A percentile compares a stretch with the other conserved stretches of the same genome.
phyloP scores from a whole-genome alignment of 2,329 filamentous ascomycete genomes.

The Aureobasidium zeae region DNA sequence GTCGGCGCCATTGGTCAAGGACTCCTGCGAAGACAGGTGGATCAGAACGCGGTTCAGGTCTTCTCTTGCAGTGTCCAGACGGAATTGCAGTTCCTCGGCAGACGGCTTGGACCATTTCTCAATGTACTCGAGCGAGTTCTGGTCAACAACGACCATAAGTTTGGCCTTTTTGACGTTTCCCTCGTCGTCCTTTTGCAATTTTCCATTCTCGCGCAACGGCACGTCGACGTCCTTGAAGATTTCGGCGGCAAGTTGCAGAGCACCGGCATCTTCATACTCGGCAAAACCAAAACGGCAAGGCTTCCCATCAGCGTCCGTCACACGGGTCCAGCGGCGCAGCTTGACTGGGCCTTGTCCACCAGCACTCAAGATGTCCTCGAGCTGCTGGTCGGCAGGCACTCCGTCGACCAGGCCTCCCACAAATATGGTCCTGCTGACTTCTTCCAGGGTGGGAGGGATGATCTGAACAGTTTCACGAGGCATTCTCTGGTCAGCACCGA shows the following conservation, averaged over 20 bases:
- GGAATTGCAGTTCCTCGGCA: constrained; percentile 52
- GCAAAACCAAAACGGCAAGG: constrained; percentile 87
- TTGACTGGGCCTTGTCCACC: constrained; percentile 49
- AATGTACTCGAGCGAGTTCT: constrained; percentile 74
- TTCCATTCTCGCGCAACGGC: constrained; percentile 63
- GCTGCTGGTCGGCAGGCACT: constrained; percentile 62
- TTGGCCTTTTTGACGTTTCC: constrained; percentile 27
- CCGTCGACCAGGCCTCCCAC: constrained; percentile 77
- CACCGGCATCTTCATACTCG: constrained; percentile 86
- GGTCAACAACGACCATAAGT: constrained; percentile 56
- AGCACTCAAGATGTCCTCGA: constrained; percentile 69
- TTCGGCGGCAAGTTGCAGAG: constrained; percentile 74
- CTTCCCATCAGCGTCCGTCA: constrained; percentile 68
- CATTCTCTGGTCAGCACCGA: constrained; percentile 39
- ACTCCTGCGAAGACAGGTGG: constrained; percentile 6
- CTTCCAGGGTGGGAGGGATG: constrained; percentile 76
- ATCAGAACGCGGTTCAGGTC: constrained; percentile 59
- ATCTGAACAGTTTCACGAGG: constrained; percentile 56
- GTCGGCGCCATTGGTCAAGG: constrained; percentile 36
- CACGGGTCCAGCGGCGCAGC: constrained; percentile 76
- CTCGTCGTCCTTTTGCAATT: constrained; percentile 34
- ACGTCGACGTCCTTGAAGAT: constrained; percentile 74
- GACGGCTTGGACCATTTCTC: constrained; percentile 64
- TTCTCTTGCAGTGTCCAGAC: constrained; percentile 59
- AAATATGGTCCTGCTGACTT: constrained; percentile 85